phyloP scores from a whole-genome alignment of 306 rosid species.

The Hippophae gyantsensis region DNA sequence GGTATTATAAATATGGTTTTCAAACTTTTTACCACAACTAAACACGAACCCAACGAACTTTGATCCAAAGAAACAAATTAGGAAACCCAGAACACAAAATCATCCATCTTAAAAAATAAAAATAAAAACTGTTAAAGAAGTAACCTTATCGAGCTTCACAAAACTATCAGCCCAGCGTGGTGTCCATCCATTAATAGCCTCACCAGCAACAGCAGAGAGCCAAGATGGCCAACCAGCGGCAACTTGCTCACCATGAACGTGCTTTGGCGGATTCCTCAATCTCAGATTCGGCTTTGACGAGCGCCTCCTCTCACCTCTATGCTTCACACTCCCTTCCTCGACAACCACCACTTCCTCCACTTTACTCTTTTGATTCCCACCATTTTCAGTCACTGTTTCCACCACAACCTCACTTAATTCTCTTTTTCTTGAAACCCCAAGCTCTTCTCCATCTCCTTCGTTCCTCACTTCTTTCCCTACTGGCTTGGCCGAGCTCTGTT shows the following conservation, averaged over 20 bases:
- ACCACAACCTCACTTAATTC: conserved; percentile 29
- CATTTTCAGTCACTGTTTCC: conserved; percentile 28
- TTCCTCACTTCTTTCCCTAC: conserved; percentile 16
- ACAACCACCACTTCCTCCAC: conserved; percentile 21
- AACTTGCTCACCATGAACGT: conserved; percentile 87
- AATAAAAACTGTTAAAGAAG: neutral
- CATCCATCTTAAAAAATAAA: neutral
- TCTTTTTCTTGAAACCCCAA: conserved; percentile 10
- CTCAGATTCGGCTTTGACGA: conserved; percentile 68
- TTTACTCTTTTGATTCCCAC: conserved; percentile 34
- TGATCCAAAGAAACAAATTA: neutral
- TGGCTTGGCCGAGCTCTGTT: conserved; percentile 29
- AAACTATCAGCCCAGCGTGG: conserved; percentile 90
- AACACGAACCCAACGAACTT: conserved; percentile 14
- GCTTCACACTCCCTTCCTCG: conserved; percentile 29
- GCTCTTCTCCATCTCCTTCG: conserved; percentile 16
- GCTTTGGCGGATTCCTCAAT: conserved; percentile 66
- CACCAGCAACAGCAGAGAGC: conserved; percentile 95
- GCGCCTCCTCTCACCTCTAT: conserved; percentile 53
- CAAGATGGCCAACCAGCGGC: conserved; percentile 99
- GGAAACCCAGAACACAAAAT: conserved; percentile 3
- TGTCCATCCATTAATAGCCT: conserved; percentile 84
- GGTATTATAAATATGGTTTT: too few species aligned
- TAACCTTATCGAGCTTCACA: conserved; percentile 87
- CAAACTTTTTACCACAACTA: conserved; percentile 1